These are phyloP conservation scores for Tympanopsis confertula DNA, from an alignment of 2,329 filamentous ascomycete genomes.

Conservation along the genomic window DNA sequence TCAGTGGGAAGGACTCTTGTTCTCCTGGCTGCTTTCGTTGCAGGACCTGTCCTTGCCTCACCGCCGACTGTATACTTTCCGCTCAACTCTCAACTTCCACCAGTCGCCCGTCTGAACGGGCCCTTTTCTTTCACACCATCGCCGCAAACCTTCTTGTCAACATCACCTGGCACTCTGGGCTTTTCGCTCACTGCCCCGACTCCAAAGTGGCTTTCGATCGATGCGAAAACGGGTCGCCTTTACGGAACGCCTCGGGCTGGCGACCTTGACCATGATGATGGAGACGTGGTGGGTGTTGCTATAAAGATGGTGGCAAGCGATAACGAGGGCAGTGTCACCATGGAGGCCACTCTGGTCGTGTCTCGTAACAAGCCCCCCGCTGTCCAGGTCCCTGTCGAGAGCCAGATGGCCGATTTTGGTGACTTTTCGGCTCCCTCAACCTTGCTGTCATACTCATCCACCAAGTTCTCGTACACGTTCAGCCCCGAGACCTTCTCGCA, in stretches of 20 bases:
- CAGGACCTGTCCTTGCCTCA: slow-evolving; percentile 16
- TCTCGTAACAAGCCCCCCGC: slow-evolving; percentile 42
- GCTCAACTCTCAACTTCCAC: slow-evolving; percentile 74
- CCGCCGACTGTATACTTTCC: slow-evolving; percentile 47
- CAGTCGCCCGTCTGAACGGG: slow-evolving; percentile 58
- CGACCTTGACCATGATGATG: slow-evolving; percentile 26
- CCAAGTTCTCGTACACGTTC: slow-evolving; percentile 39
- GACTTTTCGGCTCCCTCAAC: slow-evolving; percentile 47
- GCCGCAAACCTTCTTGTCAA: slow-evolving; percentile 59
- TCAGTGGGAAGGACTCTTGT: too few relatives aligned
- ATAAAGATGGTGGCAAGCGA: slow-evolving; percentile 65
- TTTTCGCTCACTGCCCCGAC: slow-evolving; percentile 53
- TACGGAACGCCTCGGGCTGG: slow-evolving; percentile 54
- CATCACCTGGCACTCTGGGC: slow-evolving; percentile 34
- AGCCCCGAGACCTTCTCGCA: slow-evolving; percentile 51
- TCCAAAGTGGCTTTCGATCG: slow-evolving; percentile 66
- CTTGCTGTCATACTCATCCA: slow-evolving; percentile 41
- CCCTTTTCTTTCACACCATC: slow-evolving; percentile 65
- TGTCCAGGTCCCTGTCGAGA: slow-evolving; percentile 40
- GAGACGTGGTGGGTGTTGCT: slow-evolving; percentile 42
- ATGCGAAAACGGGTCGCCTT: slow-evolving; percentile 51
- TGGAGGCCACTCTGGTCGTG: slow-evolving; percentile 62
- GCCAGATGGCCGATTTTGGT: slow-evolving; percentile 46
- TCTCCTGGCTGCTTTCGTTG: too few relatives aligned
- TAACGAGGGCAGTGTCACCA: slow-evolving; percentile 45